Conservation (phyloP, 2,329 filamentous ascomycete species). For the Colletotrichum sp. region DNA sequence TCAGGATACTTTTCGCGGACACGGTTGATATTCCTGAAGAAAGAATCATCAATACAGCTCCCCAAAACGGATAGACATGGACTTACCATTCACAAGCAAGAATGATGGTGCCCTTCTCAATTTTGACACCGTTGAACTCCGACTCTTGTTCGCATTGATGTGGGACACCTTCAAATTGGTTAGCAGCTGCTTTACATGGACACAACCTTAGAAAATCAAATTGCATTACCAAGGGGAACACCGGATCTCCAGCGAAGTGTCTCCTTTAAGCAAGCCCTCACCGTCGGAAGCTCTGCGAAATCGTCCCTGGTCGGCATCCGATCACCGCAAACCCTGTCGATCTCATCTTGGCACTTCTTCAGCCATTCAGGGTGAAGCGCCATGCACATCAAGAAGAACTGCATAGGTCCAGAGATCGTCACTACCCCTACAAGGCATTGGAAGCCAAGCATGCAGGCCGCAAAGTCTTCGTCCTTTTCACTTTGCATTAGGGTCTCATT, state of each 20-base stretch:
- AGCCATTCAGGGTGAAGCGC: constrained; percentile 58
- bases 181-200: not conserved
- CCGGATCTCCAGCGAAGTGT: constrained; percentile 63
- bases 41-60: not conserved
- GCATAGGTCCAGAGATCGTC: constrained; percentile 53
- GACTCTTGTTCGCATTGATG: constrained; percentile 54
- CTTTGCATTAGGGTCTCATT: constrained; percentile 45
- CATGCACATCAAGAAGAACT: constrained; percentile 60
- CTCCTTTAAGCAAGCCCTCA: constrained; percentile 63
- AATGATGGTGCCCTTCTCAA: constrained; percentile 53
- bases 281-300: constrained; percentile 53
- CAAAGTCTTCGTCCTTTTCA: constrained; percentile 49
- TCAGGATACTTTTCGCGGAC: constrained; percentile 66
- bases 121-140: constrained; percentile 50
- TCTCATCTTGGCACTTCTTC: constrained; percentile 58
- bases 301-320: constrained; percentile 57
- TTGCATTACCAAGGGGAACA: constrained; percentile 51
- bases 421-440: constrained; percentile 56
- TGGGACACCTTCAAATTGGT: constrained; percentile 43
- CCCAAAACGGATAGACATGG: not conserved
- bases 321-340: constrained; percentile 60
- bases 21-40: constrained; percentile 58
- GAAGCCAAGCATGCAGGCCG: constrained; percentile 57
- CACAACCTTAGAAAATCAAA: not conserved
- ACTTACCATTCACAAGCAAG: constrained; percentile 56